Evolutionary conservation across 2,329 filamentous ascomycete species (phyloP).

Genomic region (Cladophialophora chaetospira): DNA sequence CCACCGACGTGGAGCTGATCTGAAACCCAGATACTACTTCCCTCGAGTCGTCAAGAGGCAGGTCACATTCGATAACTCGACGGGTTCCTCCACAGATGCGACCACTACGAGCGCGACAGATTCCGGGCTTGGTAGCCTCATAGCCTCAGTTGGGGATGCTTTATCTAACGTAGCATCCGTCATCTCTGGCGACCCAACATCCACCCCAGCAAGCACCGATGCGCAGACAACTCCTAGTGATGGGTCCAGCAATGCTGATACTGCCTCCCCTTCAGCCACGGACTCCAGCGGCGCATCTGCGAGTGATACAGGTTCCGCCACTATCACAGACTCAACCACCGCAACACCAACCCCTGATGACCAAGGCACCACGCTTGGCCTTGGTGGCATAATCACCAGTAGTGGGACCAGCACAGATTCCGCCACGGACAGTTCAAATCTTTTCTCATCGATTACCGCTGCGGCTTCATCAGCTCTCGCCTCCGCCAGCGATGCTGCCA

Average conservation of each 20-base stretch:
- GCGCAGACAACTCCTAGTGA: slow-evolving; percentile 9
- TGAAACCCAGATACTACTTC: slow-evolving; percentile 36
- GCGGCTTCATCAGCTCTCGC: slow-evolving; percentile 17
- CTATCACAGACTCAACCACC: slow-evolving; percentile 10
- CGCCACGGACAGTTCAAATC: slow-evolving; percentile 27
- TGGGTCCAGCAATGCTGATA: neutral
- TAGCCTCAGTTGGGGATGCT: slow-evolving; percentile 21
- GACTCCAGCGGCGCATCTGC: slow-evolving; percentile 12
- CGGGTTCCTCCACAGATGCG: slow-evolving; percentile 11
- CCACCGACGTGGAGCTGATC: slow-evolving; percentile 23
- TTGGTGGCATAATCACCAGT: slow-evolving; percentile 17
- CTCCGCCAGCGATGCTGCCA: slow-evolving; percentile 24
- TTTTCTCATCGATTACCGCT: slow-evolving; percentile 9
- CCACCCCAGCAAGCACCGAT: slow-evolving; percentile 18
- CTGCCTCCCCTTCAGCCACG: slow-evolving; percentile 2
- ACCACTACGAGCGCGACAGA: slow-evolving; percentile 16
- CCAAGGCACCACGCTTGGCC: slow-evolving; percentile 22
- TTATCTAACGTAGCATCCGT: slow-evolving; percentile 23
- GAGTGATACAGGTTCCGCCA: slow-evolving; percentile 17
- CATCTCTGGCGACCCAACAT: slow-evolving; percentile 15
- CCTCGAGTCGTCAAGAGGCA: slow-evolving; percentile 35
- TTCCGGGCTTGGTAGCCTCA: slow-evolving; percentile 17
- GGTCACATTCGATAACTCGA: slow-evolving; percentile 23
- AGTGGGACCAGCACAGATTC: slow-evolving; percentile 22
- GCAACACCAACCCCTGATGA: neutral